Conservation (phyloP, 2,329 filamentous ascomycete species). For the Zymoseptoria passerinii region DNA sequence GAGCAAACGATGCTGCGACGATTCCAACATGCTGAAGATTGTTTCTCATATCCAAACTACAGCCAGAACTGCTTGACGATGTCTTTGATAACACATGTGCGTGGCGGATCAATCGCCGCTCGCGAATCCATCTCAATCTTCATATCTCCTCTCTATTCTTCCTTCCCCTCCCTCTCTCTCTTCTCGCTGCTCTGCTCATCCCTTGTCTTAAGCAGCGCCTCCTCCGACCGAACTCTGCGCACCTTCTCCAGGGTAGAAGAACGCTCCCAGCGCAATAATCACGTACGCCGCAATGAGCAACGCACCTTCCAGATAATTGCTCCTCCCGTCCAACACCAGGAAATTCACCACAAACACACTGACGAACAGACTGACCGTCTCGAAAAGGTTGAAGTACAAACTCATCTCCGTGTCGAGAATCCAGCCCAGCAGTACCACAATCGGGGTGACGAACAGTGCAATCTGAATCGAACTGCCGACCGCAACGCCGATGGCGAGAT, state of each 20-base stretch:
- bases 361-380: constrained; percentile 67
- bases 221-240: constrained; percentile 39
- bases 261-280: constrained; percentile 59
- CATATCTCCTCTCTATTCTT: background rate
- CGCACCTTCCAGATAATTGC: constrained; percentile 72
- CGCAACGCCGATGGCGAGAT: constrained; percentile 70
- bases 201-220: constrained; percentile 2
- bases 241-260: constrained; percentile 41
- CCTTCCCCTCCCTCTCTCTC: background rate
- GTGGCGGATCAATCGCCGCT: background rate
- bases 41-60: no score
- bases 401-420: constrained; percentile 64
- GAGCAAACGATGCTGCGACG: no score
- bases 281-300: constrained; percentile 68
- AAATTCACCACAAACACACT: constrained; percentile 81
- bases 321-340: constrained; percentile 72
- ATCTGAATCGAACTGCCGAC: constrained; percentile 77
- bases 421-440: constrained; percentile 73
- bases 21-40: no score
- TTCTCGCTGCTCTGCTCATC: no score
- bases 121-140: background rate
- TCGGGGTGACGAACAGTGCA: constrained; percentile 66
- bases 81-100: no score
- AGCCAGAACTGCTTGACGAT: no score
- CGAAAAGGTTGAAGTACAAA: constrained; percentile 53